Evolutionary conservation across 805 yeast genomes (phyloP), one percentile per base, ranked within the genome.

Genomic region (Tetrapisispora arboricola): DNA sequence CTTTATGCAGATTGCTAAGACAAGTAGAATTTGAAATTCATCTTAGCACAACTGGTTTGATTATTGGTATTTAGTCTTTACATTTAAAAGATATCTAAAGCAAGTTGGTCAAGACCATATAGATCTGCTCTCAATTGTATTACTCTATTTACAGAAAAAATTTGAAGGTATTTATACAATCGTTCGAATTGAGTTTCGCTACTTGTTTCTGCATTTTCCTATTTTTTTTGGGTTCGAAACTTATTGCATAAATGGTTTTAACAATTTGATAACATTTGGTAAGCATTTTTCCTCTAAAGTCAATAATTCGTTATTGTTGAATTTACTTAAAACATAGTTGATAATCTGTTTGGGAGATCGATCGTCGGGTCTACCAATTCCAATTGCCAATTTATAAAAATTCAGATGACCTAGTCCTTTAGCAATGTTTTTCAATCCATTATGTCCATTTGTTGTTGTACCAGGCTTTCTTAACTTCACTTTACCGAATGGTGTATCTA

Each of bases 381-480:
- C 96, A 8, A 87, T 66, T 15, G 81, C 75, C 12, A 87, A 54
- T 38, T 84, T 74, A n/a, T 75, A 68, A 53, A 79, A 84, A 15
- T 66, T 68, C 27, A 67, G 65, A 21, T 46, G 53, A 0, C 80
- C 79, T 28, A 72, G 57, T 18, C 44, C 32, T 6, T 57, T 48
- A 33, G 70, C 71, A 3, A 88, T 70, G 31, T 81, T 74, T 45
- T 71, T 71, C 21, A 88, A 65, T 0, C 96, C 96, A 54, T 85
- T 86, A 53, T 88, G 97, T 0, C 95, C 96, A 34, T 92, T 66
- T 13, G 78, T 69, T 32, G 84, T 73, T 0, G 80, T 67, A 1
- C 75, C 72, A 12, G 76, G 78, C 15, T 63, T 65, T 36, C 90
- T 67, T 1, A 81, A 56, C 50, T 81, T 81, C 17, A 78, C 65